Evolutionary conservation across 345 rosid species (phyloP).

Genomic region (Mercurialis annua): DNA sequence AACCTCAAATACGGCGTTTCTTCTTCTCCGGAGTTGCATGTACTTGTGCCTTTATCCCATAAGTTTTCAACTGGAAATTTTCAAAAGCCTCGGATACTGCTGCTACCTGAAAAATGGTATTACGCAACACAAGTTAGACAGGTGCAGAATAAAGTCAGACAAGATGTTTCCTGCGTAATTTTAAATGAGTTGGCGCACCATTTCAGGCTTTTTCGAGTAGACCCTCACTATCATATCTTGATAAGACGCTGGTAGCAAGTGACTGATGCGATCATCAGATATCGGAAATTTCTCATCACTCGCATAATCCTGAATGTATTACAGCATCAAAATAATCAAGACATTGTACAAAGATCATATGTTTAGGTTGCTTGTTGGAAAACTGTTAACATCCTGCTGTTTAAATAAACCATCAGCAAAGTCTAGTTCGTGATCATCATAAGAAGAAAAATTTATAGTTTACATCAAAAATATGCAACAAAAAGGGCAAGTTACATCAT

Average conservation of each 20-base stretch:
- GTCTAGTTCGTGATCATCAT: not conserved
- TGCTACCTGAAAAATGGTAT: conserved; percentile 52
- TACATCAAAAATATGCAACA: not conserved
- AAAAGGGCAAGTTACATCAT: not conserved
- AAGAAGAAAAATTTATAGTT: not conserved
- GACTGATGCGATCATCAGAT: conserved; percentile 71
- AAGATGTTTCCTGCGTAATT: not conserved
- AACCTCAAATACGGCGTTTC: conserved; percentile 56
- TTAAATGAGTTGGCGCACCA: conserved; percentile 44
- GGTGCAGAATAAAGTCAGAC: not conserved
- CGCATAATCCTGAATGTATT: conserved; percentile 66
- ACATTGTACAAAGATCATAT: no score
- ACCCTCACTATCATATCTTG: conserved; percentile 96
- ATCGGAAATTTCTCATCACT: conserved; percentile 71
- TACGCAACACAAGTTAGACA: conserved; percentile 8
- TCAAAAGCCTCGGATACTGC: conserved; percentile 86
- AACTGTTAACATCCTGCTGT: no score
- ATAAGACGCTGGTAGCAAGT: conserved; percentile 73
- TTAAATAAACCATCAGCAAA: not conserved
- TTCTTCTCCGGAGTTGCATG: conserved; percentile 88
- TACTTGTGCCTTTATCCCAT: conserved; percentile 86
- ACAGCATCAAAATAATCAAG: not conserved
- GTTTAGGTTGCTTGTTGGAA: not conserved
- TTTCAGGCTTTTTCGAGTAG: conserved; percentile 76
- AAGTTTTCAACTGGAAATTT: conserved; percentile 77